Evolutionary conservation across 192 early-diverging fungal species (phyloP), one percentile per base, ranked within the genome.

Genomic region (Coemansia sp.): DNA sequence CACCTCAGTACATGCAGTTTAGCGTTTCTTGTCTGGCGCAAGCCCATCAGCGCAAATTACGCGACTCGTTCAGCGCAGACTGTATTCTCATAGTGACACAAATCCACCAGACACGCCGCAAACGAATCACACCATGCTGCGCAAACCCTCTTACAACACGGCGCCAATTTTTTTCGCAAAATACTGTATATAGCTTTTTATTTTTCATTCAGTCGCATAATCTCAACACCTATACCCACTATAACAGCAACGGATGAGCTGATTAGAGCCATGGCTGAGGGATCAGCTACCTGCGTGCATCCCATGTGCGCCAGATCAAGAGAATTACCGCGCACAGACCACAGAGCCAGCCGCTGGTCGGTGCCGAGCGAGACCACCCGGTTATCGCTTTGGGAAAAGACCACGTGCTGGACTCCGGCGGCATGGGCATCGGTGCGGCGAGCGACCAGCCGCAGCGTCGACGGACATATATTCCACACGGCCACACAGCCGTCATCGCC

Each of bases 401-500:
- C 17, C 5, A 57, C 45, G 47, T 75, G 85, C 84, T 87, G 85
- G 28, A 90, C 81, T 14, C 87, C 81, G 19, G 91, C 91, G 7
- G 87, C 85, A 76, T 92, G 91, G 3, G 87, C 84, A 47, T 57
- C 55, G 2, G 50, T 2, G 30, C 42, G 5, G 40, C 48, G n/a
- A 4, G 4, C 28, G 22, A 44, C 40, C 42, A 19, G 52, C 57
- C 17, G 56, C 72, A 13, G 11, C 9, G 17, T 1, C 5, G 31
- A 66, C 28, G 42, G 59, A 27, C 29, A 83, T 17, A 41, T 66
- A 66, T 52, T 76, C 93, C 93, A 95, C 10, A 95, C 85, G 6
- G 90, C 84, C 44, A 91, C 92, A 4, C 90, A 87, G 2, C 88
- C 78, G 59, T 95, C 93, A 61, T 94, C 92, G 4, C 92, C 92